phyloP scores from a whole-genome alignment of 2,329 filamentous ascomycete species.

The Colletotrichum lindemuthianum region DNA sequence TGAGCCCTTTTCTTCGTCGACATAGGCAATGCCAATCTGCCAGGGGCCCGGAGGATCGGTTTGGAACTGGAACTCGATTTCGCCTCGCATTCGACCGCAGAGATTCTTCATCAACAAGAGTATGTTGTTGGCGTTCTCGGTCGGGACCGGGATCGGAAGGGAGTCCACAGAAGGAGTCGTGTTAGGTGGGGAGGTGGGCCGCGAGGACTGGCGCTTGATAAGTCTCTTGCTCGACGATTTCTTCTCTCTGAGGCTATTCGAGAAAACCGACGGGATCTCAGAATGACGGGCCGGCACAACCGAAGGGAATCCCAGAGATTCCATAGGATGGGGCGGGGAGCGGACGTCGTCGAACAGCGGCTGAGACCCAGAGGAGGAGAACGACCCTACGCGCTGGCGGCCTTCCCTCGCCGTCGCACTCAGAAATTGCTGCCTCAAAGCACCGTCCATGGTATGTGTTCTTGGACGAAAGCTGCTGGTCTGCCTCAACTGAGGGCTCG shows the following conservation, averaged over 20 bases:
- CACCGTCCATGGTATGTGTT: constrained; percentile 68
- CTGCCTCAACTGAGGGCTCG: constrained; percentile 45
- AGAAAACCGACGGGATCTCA: constrained; percentile 34
- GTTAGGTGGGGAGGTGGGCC: constrained; percentile 67
- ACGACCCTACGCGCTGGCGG: constrained; percentile 75
- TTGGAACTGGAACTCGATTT: constrained; percentile 81
- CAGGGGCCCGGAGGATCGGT: constrained; percentile 69
- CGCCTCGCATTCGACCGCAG: constrained; percentile 82
- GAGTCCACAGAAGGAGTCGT: constrained; percentile 68
- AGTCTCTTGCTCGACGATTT: constrained; percentile 60
- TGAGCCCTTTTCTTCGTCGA: constrained; percentile 79
- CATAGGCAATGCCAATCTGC: constrained; percentile 78
- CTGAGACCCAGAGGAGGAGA: constrained; percentile 70
- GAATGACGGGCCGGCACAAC: constrained; percentile 46
- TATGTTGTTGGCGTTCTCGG: constrained; percentile 76
- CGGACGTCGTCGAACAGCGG: constrained; percentile 62
- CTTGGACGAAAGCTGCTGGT: constrained; percentile 58
- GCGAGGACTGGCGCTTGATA: constrained; percentile 64
- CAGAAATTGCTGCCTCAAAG: constrained; percentile 58
- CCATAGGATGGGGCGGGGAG: constrained; percentile 50
- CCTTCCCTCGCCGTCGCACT: constrained; percentile 54
- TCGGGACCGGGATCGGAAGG: constrained; percentile 67
- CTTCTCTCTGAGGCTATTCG: constrained; percentile 56
- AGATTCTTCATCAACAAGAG: constrained; percentile 80
- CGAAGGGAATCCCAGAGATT: constrained; percentile 55